Evolutionary conservation across 1,284 basidiomycete species (phyloP), one percentile per base, ranked within the genome.

Genomic region (Coniophora puteana): DNA sequence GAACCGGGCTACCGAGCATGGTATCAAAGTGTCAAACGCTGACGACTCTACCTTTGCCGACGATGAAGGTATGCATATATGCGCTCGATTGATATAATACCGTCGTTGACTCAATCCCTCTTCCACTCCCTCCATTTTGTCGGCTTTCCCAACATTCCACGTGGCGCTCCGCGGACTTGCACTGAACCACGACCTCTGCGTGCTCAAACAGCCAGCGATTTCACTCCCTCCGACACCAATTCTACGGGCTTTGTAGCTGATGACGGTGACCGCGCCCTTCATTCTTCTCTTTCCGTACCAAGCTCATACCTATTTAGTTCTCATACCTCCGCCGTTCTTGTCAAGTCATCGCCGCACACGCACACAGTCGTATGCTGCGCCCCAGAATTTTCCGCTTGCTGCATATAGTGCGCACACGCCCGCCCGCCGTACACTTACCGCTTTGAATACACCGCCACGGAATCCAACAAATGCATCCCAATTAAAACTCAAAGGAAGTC

Each of bases 1-100:
- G 41, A 77, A 74, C 25, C 71, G 83, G 35, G 80, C 84, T 25
- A 79, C 68, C 43, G 78, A 83, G 53, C 80, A 84, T 50, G 83
- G 81, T 24, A 86, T 85, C 49, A 80, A 74, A 56, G 80, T 84
- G 41, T 65, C 73, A 29, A 65, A 67, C 13, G 51, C 55, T 21
- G 74, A 76, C 35, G 73, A 76, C 10, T 69, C 72, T 5, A 66
- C 72, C 48, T 76, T 70, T 54, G 71, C 65, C 38, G 74, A 80
- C 36, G 78, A 79, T 43, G 73, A 80, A 57, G 59, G 69, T 61
- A n/a, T n/a, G 43, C 41, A 57, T 65, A 54, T 65, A 67, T 68
- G 57, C 58, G 52, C 21, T 47, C n/a, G 44, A 48, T 50, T 39
- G 4, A n/a, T n/a, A n/a, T n/a, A 14, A 32, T 33, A 25, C 23